Evolutionary conservation across 257 asterid genomes (phyloP).

Genomic region (Solanum microdontum): DNA sequence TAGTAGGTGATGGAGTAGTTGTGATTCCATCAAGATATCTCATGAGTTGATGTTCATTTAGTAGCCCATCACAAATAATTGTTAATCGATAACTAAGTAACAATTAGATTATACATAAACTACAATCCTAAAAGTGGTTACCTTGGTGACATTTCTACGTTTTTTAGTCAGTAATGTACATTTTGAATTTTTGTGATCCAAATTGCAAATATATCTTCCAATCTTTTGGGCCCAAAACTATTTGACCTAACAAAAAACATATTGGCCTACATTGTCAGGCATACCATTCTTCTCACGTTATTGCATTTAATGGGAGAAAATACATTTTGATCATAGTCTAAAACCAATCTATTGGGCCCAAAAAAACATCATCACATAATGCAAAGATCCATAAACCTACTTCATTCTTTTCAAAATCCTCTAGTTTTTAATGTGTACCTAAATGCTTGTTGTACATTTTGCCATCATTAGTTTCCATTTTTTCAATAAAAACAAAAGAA

Average conservation of each 20-base stretch:
- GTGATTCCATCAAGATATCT: too few relatives aligned
- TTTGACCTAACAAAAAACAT: constrained; percentile 9
- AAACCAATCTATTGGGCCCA: constrained; percentile 4
- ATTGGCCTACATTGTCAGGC: constrained; percentile 17
- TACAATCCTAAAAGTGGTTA: not conserved
- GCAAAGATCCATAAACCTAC: not conserved
- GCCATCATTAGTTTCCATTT: not conserved
- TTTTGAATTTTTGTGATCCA: not conserved
- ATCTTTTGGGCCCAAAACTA: constrained; percentile 5
- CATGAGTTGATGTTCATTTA: too few relatives aligned
- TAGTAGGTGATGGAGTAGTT: too few relatives aligned
- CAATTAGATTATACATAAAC: not conserved
- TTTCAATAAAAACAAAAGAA: not conserved
- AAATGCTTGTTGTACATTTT: not conserved
- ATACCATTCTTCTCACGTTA: constrained; percentile 12
- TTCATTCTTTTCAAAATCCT: not conserved
- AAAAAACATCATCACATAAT: not conserved
- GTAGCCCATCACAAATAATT: too few relatives aligned
- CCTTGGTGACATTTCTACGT: not conserved
- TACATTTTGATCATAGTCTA: constrained; percentile 8
- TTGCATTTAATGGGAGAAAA: constrained; percentile 8
- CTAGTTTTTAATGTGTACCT: not conserved
- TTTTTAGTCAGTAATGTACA: not conserved
- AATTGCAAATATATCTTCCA: not conserved
- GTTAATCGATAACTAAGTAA: not conserved